Base-by-base conservation (phyloP, 2,329 filamentous ascomycete genomes). In the Cladophialophora bantiana region DNA sequence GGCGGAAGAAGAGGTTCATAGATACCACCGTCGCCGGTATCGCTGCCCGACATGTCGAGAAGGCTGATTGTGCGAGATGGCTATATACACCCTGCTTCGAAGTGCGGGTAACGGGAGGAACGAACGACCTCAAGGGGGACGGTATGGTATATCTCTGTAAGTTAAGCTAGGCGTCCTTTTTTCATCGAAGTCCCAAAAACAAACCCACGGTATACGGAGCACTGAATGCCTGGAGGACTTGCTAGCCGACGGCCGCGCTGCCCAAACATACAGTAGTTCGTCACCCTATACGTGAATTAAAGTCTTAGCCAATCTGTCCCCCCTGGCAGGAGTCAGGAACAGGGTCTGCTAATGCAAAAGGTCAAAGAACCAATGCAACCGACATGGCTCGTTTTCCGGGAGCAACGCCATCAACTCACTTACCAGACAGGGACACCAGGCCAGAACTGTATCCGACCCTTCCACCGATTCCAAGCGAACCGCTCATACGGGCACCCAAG, bases 1-100 rank as follows among this genome's bases (percentile, higher is more conserved):
- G 63, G 63, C 9, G 57, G 57, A 45, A 48, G 57, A 15, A 59
- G 57, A 18, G 57, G 57, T 34, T 59, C 57, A 15, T 50, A 59
- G 31, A 59, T 38, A 32, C 57, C 57, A 59, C 31, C 32, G 12
- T 36, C 15, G 32, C 53, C 38, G 15, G 38, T 20, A 20, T 59
- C 42, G 38, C 42, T 50, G n/a, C 42, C n/a, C 31, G 57, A 59
- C 57, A 59, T 59, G 26, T 35, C 50, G 57, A 36, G 42, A 59
- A 32, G 5, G 13, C 15, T 52, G 57, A 32, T 5, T 18, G 42
- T n/a, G 42, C 13, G 34, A 36, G 31, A 20, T 35, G 40, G 15
- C 10, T 15, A n/a, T 42, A 13, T 34, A 34, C 48, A 20, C 7
- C 9, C 15, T 15, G 9, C 12, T 35, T 18, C 38, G 48, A 35